A percentile compares a stretch with the other conserved stretches of the same genome.
Conservation (phyloP, 1,139 yeast genomes). For the Geotrichum bryndzae region DNA sequence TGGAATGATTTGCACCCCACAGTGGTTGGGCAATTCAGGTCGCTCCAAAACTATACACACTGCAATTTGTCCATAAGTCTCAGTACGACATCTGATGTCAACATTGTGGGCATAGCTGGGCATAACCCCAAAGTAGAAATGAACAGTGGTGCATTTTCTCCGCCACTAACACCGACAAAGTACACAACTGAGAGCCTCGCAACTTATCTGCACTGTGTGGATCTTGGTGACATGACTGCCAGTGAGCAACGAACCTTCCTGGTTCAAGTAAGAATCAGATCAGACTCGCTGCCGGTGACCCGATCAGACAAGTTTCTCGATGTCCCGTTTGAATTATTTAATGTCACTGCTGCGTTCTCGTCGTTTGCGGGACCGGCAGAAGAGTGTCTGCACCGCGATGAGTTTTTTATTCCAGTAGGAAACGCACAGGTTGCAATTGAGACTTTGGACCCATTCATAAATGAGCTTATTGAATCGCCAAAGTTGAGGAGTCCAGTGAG, state of each 20-base stretch:
- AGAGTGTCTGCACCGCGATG: constrained; percentile 10
- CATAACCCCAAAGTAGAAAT: constrained; percentile 4
- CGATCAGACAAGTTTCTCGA: background rate
- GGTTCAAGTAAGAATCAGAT: constrained; percentile 20
- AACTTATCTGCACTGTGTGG: constrained; percentile 12
- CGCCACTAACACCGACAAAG: constrained; percentile 4
- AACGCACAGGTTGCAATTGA: constrained; percentile 9
- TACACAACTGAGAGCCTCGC: constrained; percentile 3
- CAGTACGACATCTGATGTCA: constrained; percentile 18
- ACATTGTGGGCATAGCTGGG: constrained; percentile 17
- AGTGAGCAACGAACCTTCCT: constrained; percentile 22
- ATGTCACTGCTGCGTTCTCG: constrained; percentile 10
- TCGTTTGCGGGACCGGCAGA: constrained; percentile 16
- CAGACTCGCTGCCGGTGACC: constrained; percentile 7
- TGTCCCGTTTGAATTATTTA: constrained; percentile 10
- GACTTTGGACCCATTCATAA: constrained; percentile 10
- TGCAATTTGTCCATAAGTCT: constrained; percentile 20
- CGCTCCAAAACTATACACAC: constrained; percentile 13
- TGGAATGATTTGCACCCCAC: constrained; percentile 16
- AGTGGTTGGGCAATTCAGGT: constrained; percentile 10
- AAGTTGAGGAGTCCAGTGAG: background rate
- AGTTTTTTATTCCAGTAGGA: constrained; percentile 15
- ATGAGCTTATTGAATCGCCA: constrained; percentile 10
- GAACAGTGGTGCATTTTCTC: background rate
- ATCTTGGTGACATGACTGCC: constrained; percentile 22